Evolutionary conservation across 371 early-diverging fungal genomes (phyloP), one percentile per base, ranked within the genome.

Genomic region (Rhizopus microsporus): DNA sequence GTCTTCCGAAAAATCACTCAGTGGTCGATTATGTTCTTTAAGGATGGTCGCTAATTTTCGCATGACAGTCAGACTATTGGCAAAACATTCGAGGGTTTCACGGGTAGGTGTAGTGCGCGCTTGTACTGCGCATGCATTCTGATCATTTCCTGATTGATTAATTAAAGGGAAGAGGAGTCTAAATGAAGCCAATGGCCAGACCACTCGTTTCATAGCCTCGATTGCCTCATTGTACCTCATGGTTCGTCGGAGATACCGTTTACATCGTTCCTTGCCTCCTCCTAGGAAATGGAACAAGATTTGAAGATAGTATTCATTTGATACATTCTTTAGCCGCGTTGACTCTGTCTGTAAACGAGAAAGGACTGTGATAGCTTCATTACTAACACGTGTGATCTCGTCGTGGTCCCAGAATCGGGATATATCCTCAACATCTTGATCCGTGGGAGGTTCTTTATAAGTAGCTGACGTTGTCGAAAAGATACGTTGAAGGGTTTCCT

Each of bases 331-430:
- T 5, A 75, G 17, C 1, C 72, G 68, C 4, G 68, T 62, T 0
- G 70, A 65, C 45, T 75, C 73, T 3, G 60, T 62, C 35, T 75
- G 73, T 3, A 75, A 63, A 12, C 57, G 49, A 0, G 67, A 51
- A 9, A 75, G 35, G 0, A 72, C 62, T 2, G 29, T 17, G 34
- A 72, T 64, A 0, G 73, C 70, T 9, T 65, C 34, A 9, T 56
- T 48, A 39, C 60, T 60, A 35, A 65, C 44, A 69, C 93, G 46
- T 67, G 80, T 56, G 63, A 78, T 51, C 79, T 92, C 10, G 67
- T 97, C 39, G 75, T 88, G 15, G 59, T 72, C 15, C 51, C 54
- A 52, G 40, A 57, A 49, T 15, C 16, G 33, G 40, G 23, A 23
- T 23, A 23, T 23, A 0, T 23, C 23, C 23, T 23, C 23, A 23